Evolutionary conservation across 1,139 yeast species (phyloP), one percentile per base, ranked within the genome.

Genomic region (Suhomyces choctaworum): DNA sequence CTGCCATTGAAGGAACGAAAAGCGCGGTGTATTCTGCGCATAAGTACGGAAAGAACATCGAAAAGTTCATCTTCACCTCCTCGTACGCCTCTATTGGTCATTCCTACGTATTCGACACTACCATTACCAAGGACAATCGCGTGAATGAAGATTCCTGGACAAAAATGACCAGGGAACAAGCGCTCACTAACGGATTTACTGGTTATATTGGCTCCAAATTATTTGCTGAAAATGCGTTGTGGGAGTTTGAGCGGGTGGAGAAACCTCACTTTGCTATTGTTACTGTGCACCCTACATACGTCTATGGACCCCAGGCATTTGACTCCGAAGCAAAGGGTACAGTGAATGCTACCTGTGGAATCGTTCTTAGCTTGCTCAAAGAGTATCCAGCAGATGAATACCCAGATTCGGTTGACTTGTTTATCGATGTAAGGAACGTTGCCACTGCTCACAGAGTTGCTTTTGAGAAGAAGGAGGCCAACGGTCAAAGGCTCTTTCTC

Each of bases 1-100:
- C 72, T 4, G 70, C 70, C 3, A 37, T 60, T 10, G 47, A 53
- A 10, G 70, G 32, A n/a, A 29, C 32, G 16, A 29, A 23, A 11
- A 29, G 13, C 16, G 26, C 25, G 2, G 12, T 29, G 17, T 9
- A 9, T 6, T 29, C 32, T 2, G 32, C 32, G 9, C 21, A 29
- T 11, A 9, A 11, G 7, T 10, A 29, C 17, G 32, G 32, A 4
- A 23, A 16, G 22, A 29, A 23, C 16, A 12, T 29, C 5, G 23
- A 29, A 17, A 29, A 13, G 9, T 24, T 29, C 17, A 10, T 29
- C 2, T 12, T 19, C 10, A 29, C 32, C 14, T 22, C 32, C 7
- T 16, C 32, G 11, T 16, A 16, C 17, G 32, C 23, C 9, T 15
- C 32, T 9, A 23, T 22, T 4, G 22, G 17, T 5, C n/a, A 7